A percentile compares a stretch with the other conserved stretches of the same genome.
phyloP scores from a whole-genome alignment of 257 asterid genomes.

The Solanum medicagineum region DNA sequence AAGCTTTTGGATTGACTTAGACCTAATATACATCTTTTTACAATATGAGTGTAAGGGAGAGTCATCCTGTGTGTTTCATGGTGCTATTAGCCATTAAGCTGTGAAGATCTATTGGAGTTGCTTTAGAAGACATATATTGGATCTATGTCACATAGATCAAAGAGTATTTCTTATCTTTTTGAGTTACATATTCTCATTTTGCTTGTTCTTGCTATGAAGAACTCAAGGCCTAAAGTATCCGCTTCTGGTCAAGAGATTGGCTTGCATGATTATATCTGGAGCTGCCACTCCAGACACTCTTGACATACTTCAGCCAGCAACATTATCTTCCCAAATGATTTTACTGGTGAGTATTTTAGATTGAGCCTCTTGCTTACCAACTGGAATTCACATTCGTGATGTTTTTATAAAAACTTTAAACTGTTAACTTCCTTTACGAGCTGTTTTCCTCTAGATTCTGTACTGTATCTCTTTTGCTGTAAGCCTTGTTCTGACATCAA shows the following conservation, averaged over 20 bases:
- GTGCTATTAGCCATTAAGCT: background rate
- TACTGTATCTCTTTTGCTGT: background rate
- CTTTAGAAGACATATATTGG: background rate
- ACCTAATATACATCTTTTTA: background rate
- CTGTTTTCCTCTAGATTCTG: background rate
- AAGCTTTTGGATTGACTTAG: background rate
- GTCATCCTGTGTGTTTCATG: background rate
- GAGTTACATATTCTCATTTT: background rate
- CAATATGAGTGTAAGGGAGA: background rate
- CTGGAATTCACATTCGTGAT: background rate
- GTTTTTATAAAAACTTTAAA: background rate
- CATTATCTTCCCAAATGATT: constrained; percentile 33
- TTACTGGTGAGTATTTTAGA: constrained; percentile 31
- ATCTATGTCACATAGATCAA: background rate
- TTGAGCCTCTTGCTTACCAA: background rate
- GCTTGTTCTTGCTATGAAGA: constrained; percentile 25
- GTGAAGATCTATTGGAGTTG: background rate
- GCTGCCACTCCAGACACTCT: constrained; percentile 30
- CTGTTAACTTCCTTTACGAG: background rate
- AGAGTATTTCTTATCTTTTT: background rate
- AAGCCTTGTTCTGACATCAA: background rate
- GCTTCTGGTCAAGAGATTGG: constrained; percentile 59
- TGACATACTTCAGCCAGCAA: constrained; percentile 63
- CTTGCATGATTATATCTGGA: constrained; percentile 60
- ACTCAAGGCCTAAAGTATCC: constrained; percentile 72